Conservation (phyloP, 1,139 yeast species). For the Protomyces gravidus region DNA sequence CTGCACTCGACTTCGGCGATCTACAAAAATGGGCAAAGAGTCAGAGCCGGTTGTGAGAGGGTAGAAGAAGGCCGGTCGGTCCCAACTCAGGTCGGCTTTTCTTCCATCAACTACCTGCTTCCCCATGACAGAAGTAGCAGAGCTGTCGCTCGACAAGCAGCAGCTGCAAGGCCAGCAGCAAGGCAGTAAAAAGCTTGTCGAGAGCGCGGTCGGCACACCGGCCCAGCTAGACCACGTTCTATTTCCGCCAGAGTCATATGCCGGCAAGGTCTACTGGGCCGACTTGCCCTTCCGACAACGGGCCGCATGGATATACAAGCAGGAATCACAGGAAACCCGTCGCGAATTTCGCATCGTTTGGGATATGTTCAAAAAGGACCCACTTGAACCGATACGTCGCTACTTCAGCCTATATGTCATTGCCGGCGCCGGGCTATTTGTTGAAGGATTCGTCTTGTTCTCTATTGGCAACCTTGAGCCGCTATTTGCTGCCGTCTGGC, state of each 20-base stretch:
- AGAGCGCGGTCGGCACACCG: neutral
- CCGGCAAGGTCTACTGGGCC: conserved; percentile 43
- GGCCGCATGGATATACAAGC: conserved; percentile 37
- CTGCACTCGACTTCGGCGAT: no score
- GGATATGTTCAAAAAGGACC: conserved; percentile 40
- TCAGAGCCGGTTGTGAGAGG: no score
- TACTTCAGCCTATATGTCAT: conserved; percentile 42
- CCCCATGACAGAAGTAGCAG: no score
- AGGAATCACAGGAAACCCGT: conserved; percentile 38
- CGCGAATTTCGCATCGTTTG: conserved; percentile 37
- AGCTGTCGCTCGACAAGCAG: no score
- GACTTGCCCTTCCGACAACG: conserved; percentile 40
- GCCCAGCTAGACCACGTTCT: conserved; percentile 20
- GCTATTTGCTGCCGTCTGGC: conserved; percentile 41
- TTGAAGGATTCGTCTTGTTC: conserved; percentile 44
- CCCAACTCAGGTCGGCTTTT: no score
- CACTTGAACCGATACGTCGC: conserved; percentile 41
- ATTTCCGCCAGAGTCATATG: conserved; percentile 32
- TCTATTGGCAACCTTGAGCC: conserved; percentile 42
- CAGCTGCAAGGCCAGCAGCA: no score
- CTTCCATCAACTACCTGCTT: no score
- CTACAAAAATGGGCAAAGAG: no score
- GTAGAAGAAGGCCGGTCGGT: no score
- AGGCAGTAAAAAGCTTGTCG: no score
- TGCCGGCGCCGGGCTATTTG: conserved; percentile 43